Percentiles rank a stretch among this genome's conserved stretches.
These are phyloP conservation scores for Nidularia pulvinata DNA, from an alignment of 768 basidiomycete genomes.

Conservation along the genomic window DNA sequence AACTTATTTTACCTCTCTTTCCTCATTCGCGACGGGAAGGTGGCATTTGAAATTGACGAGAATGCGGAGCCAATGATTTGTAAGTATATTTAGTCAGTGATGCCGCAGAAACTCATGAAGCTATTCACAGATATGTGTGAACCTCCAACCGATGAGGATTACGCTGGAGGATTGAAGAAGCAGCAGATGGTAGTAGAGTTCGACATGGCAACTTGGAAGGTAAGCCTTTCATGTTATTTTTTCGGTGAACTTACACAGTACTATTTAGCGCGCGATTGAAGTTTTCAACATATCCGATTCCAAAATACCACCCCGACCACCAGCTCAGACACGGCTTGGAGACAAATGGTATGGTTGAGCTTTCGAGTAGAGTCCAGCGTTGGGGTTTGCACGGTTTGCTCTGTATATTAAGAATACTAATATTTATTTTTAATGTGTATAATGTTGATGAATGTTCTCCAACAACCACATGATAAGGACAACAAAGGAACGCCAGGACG, in stretches of 20 bases:
- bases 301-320: conserved; percentile 72
- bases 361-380: no score
- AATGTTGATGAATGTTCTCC: no score
- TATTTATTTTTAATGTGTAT: no score
- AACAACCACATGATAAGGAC: no score
- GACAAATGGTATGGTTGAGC: conserved; percentile 78
- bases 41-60: conserved; percentile 61
- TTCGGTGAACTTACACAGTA: neutral
- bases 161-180: conserved; percentile 62
- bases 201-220: conserved; percentile 89
- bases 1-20: conserved; percentile 97
- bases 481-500: no score
- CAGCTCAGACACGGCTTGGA: conserved; percentile 53
- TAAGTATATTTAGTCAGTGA: conserved; percentile 28
- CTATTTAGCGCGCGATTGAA: conserved; percentile 77
- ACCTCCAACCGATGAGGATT: conserved; percentile 63
- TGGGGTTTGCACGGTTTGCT: no score
- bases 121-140: conserved; percentile 57
- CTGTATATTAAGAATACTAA: no score
- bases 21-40: conserved; percentile 84
- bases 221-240: conserved; percentile 27
- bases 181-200: conserved; percentile 91
- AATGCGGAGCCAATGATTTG: conserved; percentile 78
- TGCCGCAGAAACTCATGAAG: neutral
- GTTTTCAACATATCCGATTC: conserved; percentile 80